Conservation (phyloP, 352 stramenopile species). For the Phytophthora quininea region DNA sequence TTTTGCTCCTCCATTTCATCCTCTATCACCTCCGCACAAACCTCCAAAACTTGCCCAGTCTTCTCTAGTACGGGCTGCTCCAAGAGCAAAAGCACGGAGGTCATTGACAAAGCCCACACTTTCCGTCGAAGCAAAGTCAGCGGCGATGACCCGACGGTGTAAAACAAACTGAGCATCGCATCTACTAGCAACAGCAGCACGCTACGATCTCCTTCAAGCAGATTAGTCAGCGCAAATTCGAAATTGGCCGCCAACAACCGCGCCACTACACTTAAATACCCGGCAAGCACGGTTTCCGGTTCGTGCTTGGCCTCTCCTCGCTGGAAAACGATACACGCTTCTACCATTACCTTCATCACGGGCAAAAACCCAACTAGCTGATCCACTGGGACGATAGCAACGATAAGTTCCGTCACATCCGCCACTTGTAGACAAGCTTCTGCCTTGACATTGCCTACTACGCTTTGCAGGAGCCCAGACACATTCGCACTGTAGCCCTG, state of each 20-base stretch:
- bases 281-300: conserved; percentile 63
- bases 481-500: conserved; percentile 60
- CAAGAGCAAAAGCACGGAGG: conserved; percentile 44
- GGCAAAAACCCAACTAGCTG: conserved; percentile 41
- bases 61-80: conserved; percentile 54
- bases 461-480: conserved; percentile 39
- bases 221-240: conserved; percentile 47
- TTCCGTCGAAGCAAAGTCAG: conserved; percentile 66
- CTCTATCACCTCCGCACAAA: conserved; percentile 70
- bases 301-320: conserved; percentile 46
- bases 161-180: conserved; percentile 75
- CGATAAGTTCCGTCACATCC: conserved; percentile 47
- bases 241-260: conserved; percentile 55
- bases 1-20: conserved; percentile 54
- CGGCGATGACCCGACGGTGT: conserved; percentile 64
- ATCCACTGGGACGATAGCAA: conserved; percentile 42
- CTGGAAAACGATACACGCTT: conserved; percentile 51
- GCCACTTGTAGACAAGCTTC: conserved; percentile 71
- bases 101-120: conserved; percentile 70
- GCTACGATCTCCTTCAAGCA: conserved; percentile 46
- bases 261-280: conserved; percentile 66
- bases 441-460: conserved; percentile 75
- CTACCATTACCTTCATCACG: conserved; percentile 51
- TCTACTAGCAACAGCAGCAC: conserved; percentile 56
- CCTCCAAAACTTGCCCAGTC: conserved; percentile 72